A percentile compares a stretch with the other conserved stretches of the same genome.
phyloP scores from a whole-genome alignment of 495 filamentous ascomycete species.

The Aspergillus heteromorphus region DNA sequence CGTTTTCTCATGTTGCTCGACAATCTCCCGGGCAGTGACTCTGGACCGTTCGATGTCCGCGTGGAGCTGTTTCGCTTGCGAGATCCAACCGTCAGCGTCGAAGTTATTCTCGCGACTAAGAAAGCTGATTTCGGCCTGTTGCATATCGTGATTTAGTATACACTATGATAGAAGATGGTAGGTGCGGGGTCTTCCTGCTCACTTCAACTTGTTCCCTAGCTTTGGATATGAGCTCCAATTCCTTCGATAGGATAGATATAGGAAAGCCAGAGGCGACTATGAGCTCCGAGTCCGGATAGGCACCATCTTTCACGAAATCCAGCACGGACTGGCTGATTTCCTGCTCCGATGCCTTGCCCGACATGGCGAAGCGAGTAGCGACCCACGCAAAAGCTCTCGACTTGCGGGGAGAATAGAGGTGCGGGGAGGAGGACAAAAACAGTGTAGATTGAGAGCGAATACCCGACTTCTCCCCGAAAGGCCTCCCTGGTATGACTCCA shows the following conservation, averaged over 20 bases:
- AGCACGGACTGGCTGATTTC: constrained; percentile 63
- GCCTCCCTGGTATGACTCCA: not conserved
- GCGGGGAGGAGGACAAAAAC: not conserved
- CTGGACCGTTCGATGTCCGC: constrained; percentile 71
- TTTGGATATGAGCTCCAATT: constrained; percentile 58
- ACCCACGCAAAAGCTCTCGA: not conserved
- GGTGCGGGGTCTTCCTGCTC: constrained; percentile 12
- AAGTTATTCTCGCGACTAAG: constrained; percentile 68
- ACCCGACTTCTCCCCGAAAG: not conserved
- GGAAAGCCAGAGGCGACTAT: constrained; percentile 59
- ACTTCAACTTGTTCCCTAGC: constrained; percentile 70
- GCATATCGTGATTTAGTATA: constrained; percentile 1
- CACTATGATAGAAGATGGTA: not conserved
- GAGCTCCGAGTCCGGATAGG: constrained; percentile 68
- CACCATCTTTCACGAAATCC: constrained; percentile 62
- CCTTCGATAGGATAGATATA: constrained; percentile 50
- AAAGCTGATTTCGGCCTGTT: constrained; percentile 61
- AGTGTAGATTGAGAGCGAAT: not conserved
- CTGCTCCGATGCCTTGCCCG: constrained; percentile 22
- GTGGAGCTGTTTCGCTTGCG: constrained; percentile 76
- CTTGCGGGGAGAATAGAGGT: not conserved
- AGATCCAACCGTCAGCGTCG: constrained; percentile 79
- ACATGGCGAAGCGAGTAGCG: constrained; percentile 22
- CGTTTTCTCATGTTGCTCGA: constrained; percentile 62
- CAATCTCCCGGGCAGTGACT: constrained; percentile 67